phyloP scores from a whole-genome alignment of 2,329 filamentous ascomycete species.

The Pseudogymnoascus sp. region DNA sequence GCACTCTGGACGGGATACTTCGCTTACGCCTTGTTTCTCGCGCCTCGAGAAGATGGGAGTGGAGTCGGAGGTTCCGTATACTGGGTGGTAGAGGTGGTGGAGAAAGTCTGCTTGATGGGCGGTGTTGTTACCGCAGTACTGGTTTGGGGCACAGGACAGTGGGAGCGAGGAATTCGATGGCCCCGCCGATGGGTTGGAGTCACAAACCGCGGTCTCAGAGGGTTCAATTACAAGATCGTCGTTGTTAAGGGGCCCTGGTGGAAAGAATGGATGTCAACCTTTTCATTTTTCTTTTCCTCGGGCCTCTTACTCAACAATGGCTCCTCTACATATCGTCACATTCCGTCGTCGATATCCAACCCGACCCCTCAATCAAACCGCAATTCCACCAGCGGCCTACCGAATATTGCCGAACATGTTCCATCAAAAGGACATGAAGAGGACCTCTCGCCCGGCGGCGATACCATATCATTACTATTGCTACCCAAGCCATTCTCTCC shows the following conservation, averaged over 20 bases:
- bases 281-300: constrained; percentile 72
- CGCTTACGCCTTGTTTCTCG: constrained; percentile 82
- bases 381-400: constrained; percentile 22
- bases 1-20: constrained; percentile 76
- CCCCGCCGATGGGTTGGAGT: constrained; percentile 83
- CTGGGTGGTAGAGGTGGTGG: constrained; percentile 84
- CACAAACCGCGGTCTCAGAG: constrained; percentile 80
- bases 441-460: constrained; percentile 80
- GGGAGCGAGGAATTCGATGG: constrained; percentile 92
- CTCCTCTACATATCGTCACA: constrained; percentile 65
- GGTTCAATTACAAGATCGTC: constrained; percentile 94
- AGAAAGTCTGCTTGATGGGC: constrained; percentile 87
- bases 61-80: constrained; percentile 91
- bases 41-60: constrained; percentile 89
- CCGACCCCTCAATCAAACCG: constrained; percentile 34
- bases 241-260: constrained; percentile 77
- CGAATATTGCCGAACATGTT: constrained; percentile 44
- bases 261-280: constrained; percentile 64
- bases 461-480: constrained; percentile 83
- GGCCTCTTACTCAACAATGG: constrained; percentile 60
- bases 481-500: constrained; percentile 92
- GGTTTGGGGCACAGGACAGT: constrained; percentile 92
- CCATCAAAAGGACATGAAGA: constrained; percentile 72
- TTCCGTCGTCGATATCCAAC: constrained; percentile 58
- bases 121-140: constrained; percentile 80